Evolutionary conservation across 495 filamentous ascomycete species (phyloP).

Genomic region (Chaetomium fimeti): DNA sequence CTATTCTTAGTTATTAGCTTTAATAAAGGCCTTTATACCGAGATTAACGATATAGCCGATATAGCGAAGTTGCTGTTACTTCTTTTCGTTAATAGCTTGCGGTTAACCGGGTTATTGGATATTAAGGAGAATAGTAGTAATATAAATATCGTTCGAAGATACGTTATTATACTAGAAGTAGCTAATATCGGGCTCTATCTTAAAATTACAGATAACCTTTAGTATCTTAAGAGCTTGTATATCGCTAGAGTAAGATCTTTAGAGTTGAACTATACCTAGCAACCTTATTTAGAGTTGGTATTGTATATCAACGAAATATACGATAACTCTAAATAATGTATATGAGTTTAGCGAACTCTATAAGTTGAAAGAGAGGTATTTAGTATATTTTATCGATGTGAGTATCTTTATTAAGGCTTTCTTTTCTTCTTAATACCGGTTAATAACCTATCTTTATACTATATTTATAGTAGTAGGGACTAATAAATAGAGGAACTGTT

Average conservation of each 20-base stretch:
- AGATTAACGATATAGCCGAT: constrained; percentile 1
- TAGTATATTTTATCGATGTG: not conserved
- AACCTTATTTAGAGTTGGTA: not conserved
- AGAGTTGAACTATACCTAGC: not conserved
- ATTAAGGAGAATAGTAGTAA: not conserved
- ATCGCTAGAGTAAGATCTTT: not conserved
- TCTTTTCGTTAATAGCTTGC: not conserved
- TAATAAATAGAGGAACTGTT: not conserved
- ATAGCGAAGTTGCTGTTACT: not conserved
- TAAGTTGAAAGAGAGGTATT: constrained; percentile 5
- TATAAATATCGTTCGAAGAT: not conserved
- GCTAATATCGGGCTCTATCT: not conserved
- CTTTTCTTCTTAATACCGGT: not conserved
- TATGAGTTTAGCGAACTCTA: constrained; percentile 1
- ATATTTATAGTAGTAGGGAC: not conserved
- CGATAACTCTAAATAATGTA: not conserved
- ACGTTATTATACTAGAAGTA: constrained; percentile 4
- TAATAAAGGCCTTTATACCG: not conserved
- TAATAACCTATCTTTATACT: not conserved
- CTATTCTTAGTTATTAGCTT: no score
- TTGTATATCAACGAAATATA: not conserved
- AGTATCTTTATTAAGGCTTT: not conserved
- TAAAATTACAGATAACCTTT: not conserved
- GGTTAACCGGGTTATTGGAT: not conserved
- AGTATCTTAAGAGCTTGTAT: not conserved